phyloP scores from a whole-genome alignment of 2,329 filamentous ascomycete species.

The Phoma sp. region DNA sequence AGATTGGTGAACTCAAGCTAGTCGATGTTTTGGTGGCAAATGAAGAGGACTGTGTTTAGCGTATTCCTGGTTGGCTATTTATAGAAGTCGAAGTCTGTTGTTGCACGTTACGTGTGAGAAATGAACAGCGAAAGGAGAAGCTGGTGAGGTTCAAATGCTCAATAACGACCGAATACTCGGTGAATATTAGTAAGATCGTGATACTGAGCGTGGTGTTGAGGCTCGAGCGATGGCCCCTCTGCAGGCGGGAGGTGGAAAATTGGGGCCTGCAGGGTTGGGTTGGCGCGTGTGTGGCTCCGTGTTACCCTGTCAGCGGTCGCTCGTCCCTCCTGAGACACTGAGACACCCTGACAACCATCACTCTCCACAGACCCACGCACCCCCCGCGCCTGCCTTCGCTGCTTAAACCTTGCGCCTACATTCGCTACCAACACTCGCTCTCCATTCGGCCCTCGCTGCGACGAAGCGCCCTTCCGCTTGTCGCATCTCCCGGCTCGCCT shows the following conservation, averaged over 20 bases:
- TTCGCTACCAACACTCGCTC: constrained; percentile 31
- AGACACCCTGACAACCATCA: constrained; percentile 41
- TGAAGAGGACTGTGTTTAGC: background rate
- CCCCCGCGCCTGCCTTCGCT: constrained; percentile 32
- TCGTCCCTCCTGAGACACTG: constrained; percentile 15
- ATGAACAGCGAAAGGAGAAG: too few species aligned
- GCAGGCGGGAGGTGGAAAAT: background rate
- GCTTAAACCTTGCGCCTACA: constrained; percentile 23
- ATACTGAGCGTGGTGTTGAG: constrained; percentile 7
- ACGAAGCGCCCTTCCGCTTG: constrained; percentile 9
- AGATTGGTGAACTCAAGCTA: background rate
- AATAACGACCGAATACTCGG: too few species aligned
- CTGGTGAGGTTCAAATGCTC: background rate
- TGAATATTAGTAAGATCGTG: background rate
- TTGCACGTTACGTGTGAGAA: background rate
- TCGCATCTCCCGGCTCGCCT: constrained; percentile 1
- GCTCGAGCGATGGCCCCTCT: background rate
- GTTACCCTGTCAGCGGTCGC: too few species aligned
- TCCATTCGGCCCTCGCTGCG: constrained; percentile 5
- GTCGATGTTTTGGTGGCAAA: background rate
- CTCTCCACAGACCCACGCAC: constrained; percentile 31
- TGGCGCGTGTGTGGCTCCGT: constrained; percentile 1
- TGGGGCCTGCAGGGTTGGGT: constrained; percentile 8
- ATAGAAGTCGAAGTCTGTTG: background rate
- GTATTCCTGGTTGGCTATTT: background rate